These are phyloP conservation scores for Phytopythium montanum DNA, from an alignment of 352 stramenopile genomes.

Conservation along the genomic window DNA sequence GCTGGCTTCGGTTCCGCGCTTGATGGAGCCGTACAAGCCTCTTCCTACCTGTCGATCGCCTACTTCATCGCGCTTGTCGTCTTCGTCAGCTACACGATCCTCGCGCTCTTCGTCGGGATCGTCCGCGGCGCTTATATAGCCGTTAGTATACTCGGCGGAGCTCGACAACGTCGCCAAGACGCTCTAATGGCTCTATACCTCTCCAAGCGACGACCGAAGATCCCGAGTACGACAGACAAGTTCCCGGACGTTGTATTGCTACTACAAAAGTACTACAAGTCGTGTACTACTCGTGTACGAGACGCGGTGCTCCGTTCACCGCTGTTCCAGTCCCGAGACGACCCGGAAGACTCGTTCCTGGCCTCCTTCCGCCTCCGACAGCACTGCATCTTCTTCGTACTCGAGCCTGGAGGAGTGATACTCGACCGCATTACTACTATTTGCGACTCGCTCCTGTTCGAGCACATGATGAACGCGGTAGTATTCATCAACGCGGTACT, in stretches of 20 bases:
- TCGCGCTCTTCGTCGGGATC: slow-evolving; percentile 79
- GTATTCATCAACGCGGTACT: slow-evolving; percentile 75
- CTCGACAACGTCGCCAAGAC: slow-evolving; percentile 25
- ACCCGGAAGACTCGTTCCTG: slow-evolving; percentile 56
- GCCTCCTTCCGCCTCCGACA: slow-evolving; percentile 50
- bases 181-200: slow-evolving; percentile 33
- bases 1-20: slow-evolving; percentile 76
- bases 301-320: slow-evolving; percentile 43
- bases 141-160: slow-evolving; percentile 44
- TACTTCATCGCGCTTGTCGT: slow-evolving; percentile 82
- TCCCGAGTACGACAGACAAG: slow-evolving; percentile 48
- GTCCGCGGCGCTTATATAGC: slow-evolving; percentile 78
- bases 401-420: slow-evolving; percentile 39
- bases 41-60: slow-evolving; percentile 70
- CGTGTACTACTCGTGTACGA: slow-evolving; percentile 16
- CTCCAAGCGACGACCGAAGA: slow-evolving; percentile 44
- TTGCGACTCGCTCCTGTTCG: slow-evolving; percentile 56
- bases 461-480: slow-evolving; percentile 74
- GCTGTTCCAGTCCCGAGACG: slow-evolving; percentile 35
- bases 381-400: slow-evolving; percentile 62
- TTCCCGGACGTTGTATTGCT: slow-evolving; percentile 60
- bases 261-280: slow-evolving; percentile 30
- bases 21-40: slow-evolving; percentile 64
- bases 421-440: slow-evolving; percentile 52
- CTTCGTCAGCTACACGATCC: slow-evolving; percentile 85